phyloP scores from a whole-genome alignment of 352 stramenopile genomes.

The Pythium aquatile region DNA sequence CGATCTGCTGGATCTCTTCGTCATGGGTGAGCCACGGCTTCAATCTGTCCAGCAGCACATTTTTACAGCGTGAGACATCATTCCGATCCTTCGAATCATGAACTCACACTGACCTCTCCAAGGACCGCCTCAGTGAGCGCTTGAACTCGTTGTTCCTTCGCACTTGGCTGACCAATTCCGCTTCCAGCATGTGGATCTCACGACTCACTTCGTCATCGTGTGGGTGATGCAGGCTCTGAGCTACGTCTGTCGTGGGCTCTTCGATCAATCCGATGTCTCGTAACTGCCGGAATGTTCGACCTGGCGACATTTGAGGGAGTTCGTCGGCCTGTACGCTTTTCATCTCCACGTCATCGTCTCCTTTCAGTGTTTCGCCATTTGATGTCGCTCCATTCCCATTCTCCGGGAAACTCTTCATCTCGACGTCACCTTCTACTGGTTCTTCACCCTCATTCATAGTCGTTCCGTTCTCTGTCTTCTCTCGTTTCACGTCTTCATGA shows the following conservation, averaged over 20 bases:
- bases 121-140: constrained; percentile 45
- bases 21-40: constrained; percentile 64
- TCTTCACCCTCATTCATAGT: not conserved
- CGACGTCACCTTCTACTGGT: not conserved
- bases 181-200: constrained; percentile 59
- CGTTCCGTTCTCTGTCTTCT: constrained; percentile 3
- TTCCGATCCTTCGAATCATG: not conserved
- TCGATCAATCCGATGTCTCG: constrained; percentile 56
- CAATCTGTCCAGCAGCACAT: constrained; percentile 29
- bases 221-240: constrained; percentile 26
- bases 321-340: not conserved
- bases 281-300: constrained; percentile 20
- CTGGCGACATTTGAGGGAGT: not conserved
- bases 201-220: constrained; percentile 64
- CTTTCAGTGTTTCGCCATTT: not conserved
- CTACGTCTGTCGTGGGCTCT: constrained; percentile 26
- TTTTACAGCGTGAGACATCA: constrained; percentile 6
- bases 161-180: constrained; percentile 38
- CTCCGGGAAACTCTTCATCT: not conserved
- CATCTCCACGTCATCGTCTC: constrained; percentile 1
- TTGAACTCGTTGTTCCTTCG: constrained; percentile 61
- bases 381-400: not conserved
- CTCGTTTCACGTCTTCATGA: not conserved
- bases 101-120: constrained; percentile 41
- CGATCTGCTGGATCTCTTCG: constrained; percentile 43